A percentile compares a stretch with the other conserved stretches of the same genome.
phyloP scores from a whole-genome alignment of 257 asterid genomes.

The Jacaranda mimosifolia region DNA sequence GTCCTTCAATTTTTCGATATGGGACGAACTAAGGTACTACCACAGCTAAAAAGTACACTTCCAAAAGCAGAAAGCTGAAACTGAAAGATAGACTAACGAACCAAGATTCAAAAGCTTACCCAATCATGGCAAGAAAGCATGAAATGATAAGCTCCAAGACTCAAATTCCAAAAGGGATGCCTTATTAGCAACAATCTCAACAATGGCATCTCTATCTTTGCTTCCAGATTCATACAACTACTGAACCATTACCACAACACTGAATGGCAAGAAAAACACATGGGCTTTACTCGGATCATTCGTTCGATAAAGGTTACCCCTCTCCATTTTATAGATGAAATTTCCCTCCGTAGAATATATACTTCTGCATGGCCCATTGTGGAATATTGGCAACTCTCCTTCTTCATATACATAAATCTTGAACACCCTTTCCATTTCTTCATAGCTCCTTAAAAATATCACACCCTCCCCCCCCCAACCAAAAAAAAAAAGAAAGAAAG shows the following conservation, averaged over 20 bases:
- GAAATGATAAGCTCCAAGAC: constrained; percentile 66
- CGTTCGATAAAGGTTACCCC: constrained; percentile 46
- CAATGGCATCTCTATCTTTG: constrained; percentile 43
- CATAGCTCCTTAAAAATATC: constrained; percentile 49
- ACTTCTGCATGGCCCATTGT: constrained; percentile 56
- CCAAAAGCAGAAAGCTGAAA: not conserved
- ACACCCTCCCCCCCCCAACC: too few relatives aligned
- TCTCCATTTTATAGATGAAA: constrained; percentile 59
- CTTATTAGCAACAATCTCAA: constrained; percentile 45
- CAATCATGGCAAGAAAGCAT: constrained; percentile 74
- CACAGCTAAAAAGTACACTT: too few relatives aligned
- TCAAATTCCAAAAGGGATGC: constrained; percentile 63
- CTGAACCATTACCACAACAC: constrained; percentile 54
- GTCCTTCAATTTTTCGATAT: too few relatives aligned
- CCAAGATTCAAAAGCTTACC: constrained; percentile 37
- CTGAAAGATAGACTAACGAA: not conserved
- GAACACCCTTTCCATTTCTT: constrained; percentile 62
- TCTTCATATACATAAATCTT: constrained; percentile 60
- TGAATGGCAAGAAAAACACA: constrained; percentile 62
- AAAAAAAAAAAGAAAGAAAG: too few relatives aligned
- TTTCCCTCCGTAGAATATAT: constrained; percentile 68
- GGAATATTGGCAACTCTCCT: constrained; percentile 67
- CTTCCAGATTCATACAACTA: constrained; percentile 46
- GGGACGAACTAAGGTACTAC: too few relatives aligned
- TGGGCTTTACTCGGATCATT: constrained; percentile 57